Percentiles rank a stretch among this genome's conserved stretches.
Conservation (phyloP, 495 filamentous ascomycete genomes). For the Annulohypoxylon stygium region DNA sequence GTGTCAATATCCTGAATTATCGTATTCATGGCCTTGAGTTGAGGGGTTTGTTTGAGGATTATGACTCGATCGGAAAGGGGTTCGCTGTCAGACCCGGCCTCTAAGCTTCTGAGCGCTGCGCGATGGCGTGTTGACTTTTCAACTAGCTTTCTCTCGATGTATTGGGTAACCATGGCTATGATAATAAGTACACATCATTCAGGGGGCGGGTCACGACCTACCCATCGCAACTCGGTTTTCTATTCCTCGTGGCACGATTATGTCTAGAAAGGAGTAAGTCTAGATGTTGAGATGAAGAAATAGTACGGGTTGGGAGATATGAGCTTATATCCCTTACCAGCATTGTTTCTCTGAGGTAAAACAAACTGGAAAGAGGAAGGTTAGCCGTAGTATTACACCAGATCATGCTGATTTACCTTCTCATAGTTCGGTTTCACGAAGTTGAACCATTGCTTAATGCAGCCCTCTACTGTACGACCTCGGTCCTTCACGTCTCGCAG, state of each 20-base stretch:
- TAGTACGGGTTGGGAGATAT: background rate
- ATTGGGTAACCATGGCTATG: constrained; percentile 87
- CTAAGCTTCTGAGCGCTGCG: constrained; percentile 78
- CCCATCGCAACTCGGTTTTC: constrained; percentile 93
- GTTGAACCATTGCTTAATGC: constrained; percentile 96
- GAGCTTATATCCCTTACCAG: constrained; percentile 69
- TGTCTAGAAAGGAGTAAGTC: constrained; percentile 66
- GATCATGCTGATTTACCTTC: constrained; percentile 51
- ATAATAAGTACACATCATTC: constrained; percentile 38
- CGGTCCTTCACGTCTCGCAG: constrained; percentile 87
- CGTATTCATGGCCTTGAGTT: constrained; percentile 89
- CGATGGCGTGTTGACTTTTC: constrained; percentile 89
- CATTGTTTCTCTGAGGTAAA: constrained; percentile 80
- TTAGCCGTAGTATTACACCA: background rate
- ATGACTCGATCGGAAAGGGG: constrained; percentile 79
- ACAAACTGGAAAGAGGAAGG: constrained; percentile 69
- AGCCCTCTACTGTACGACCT: constrained; percentile 89
- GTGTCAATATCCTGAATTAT: constrained; percentile 87
- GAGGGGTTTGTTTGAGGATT: constrained; percentile 77
- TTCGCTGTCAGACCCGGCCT: constrained; percentile 73
- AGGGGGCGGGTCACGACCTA: constrained; percentile 53
- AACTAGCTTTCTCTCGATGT: constrained; percentile 83
- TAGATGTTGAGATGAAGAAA: background rate
- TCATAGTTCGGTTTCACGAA: constrained; percentile 98
- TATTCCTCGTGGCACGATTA: constrained; percentile 94